Conservation (phyloP, 2,329 filamentous ascomycete genomes). For the Pseudocercospora cruenta region DNA sequence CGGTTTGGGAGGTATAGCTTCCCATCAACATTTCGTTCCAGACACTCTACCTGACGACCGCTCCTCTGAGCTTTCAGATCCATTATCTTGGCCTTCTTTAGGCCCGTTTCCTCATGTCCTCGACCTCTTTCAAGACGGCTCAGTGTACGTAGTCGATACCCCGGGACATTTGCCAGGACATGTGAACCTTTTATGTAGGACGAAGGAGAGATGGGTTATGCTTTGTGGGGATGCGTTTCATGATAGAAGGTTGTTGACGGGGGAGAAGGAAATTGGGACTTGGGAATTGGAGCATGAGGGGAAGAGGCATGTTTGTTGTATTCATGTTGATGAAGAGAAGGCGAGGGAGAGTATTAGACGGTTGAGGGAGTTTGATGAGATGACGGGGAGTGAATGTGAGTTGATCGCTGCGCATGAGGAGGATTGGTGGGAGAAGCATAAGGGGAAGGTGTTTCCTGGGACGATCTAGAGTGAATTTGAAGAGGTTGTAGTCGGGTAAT, state of each 20-base stretch:
- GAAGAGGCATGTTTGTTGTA: constrained; percentile 39
- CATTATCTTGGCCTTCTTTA: constrained; percentile 46
- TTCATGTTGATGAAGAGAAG: constrained; percentile 54
- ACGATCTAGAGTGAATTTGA: constrained; percentile 27
- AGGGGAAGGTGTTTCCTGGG: constrained; percentile 30
- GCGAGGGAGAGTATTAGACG: constrained; percentile 50
- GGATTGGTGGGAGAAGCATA: constrained; percentile 47
- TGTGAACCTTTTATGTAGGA: constrained; percentile 53
- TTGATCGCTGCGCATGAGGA: constrained; percentile 57
- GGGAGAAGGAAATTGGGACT: constrained; percentile 56
- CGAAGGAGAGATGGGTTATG: constrained; percentile 49
- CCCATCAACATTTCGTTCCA: constrained; percentile 49
- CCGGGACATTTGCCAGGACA: constrained; percentile 59
- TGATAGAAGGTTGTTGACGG: constrained; percentile 54
- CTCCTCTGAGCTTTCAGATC: constrained; percentile 49
- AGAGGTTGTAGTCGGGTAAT: no score
- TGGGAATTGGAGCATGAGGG: constrained; percentile 50
- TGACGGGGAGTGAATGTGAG: constrained; percentile 48
- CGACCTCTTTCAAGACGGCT: constrained; percentile 54
- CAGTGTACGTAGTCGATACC: constrained; percentile 52
- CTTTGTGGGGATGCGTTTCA: constrained; percentile 60
- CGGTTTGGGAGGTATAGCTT: constrained; percentile 34
- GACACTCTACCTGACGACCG: constrained; percentile 48
- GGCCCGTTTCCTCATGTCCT: constrained; percentile 50
- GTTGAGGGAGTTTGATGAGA: constrained; percentile 43